Base-by-base conservation (phyloP, 768 basidiomycete genomes). In the Lentinula sp. region DNA sequence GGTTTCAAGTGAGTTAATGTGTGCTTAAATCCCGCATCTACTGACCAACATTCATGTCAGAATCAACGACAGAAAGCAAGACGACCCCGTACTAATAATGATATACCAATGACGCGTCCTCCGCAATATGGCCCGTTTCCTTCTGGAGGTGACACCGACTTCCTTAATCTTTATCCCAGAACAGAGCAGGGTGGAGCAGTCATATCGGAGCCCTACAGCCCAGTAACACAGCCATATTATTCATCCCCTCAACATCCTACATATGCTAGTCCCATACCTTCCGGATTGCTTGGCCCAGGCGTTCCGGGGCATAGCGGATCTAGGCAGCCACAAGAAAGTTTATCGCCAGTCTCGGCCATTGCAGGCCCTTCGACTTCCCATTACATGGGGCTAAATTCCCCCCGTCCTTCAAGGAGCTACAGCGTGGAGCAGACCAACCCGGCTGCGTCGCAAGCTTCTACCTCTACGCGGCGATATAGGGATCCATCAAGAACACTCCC, bases 51-150 rank as follows among this genome's bases (percentile, higher is more conserved):
- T 63, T 66, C 61, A 58, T 59, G 63, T 61, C 48, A 93, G 91
- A 93, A 93, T 71, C 91, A 93, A 70, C 85, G 91, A 63, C 91
- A 93, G 77, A 93, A 93, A 70, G 89, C 90, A 12, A 81, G 90
- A 67, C 86, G 88, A 41, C 90, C 91, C 20, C 85, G 85, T 57
- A 81, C 78, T 62, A 85, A 87, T 61, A 79, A 81, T 60, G 79
- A 81, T 56, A 71, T 77, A 4, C 80, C 85, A 55, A 71, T 80
- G 60, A 74, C 76, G 61, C 82, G 78, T 46, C 82, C 83, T 4
- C 82, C 82, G 16, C 87, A 87, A 66, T 87, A 84, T 68, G 85
- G 83, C 35, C 78, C 86, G 16, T 89, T 85, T 65, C 80, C 82
- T 45, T 80, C 75, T 66, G 73, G 59, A 61, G 59, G 62, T 45